Evolutionary conservation across 2,329 filamentous ascomycete species (phyloP), one percentile per base, ranked within the genome.

Genomic region (Colletotrichum endophyticum): DNA sequence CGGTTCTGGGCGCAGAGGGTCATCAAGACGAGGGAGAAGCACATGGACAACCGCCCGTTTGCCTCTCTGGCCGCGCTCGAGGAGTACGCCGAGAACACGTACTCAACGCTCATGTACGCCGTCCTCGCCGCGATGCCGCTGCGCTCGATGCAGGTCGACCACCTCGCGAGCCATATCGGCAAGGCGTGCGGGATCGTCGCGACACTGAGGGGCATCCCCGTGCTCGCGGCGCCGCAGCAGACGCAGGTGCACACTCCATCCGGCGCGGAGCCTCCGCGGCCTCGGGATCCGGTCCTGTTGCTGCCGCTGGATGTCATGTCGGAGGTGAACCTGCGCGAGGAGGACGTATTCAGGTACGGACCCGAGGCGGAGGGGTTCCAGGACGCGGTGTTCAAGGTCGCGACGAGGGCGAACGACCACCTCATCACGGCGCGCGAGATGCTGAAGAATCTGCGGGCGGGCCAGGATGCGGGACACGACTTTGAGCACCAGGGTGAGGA

Each of bases 391-490:
- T 99, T 99, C 85, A 91, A 92, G 6, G 95, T 99, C 16, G 97
- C 97, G 1, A 99, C 97, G 0, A 92, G 96, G 49, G 97, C 97
- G 8, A 98, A 98, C 82, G 97, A 99, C 83, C 97, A 99, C 85
- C 88, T 99, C 39, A 98, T 98, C 79, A 99, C 96, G 0, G 96
- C 95, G 3, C 90, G 96, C 75, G 95, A 98, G 83, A 98, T 99
- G 96, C 85, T 99, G 76, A 93, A 92, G 81, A 95, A 95, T 80
- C 86, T 98, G 25, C 92, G 92, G 70, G 92, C 92, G 6, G 95
- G 96, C 3, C 86, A 94, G 79, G 93, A 92, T 66, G 91, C 95
- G 0, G 95, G 94, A 0, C 96, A 98, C 83, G 95, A 95, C 7
- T 98, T 96, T 83, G 96, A 99, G 85, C 95, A 98, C 82, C 90